Evolutionary conservation across 257 asterid genomes (phyloP), one percentile per base, ranked within the genome.

Genomic region (Jaltomata sinuosa): DNA sequence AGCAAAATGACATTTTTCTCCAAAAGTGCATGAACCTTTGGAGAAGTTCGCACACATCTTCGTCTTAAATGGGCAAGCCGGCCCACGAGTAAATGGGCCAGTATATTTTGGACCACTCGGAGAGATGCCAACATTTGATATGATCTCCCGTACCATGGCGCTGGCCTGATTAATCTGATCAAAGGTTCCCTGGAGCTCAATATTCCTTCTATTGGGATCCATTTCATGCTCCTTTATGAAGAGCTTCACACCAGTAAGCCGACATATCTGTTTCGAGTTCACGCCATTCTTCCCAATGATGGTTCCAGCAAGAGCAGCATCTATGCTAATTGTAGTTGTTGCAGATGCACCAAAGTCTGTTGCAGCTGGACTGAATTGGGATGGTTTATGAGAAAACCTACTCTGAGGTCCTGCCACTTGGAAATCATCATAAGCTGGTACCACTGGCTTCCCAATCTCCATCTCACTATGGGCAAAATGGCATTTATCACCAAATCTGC

Each of bases 381-480:
- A 29, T 64, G 90, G 90, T 81, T 91, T 94, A 76, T 69, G 38
- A 38, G 87, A 88, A 67, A 89, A 91, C 40, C 91, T 93, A 38
- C 89, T 83, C 3, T 92, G 91, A 34, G 93, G 84, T 38, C 93
- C 93, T 25, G 84, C 22, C 4, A 86, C 67, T 22, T 84, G 93
- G 49, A 90, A 94, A 78, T 93, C 95, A 21, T 92, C 93, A 1
- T 90, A 93, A 57, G 93, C 81, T 53, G 90, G 84, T 29, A 54
- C 74, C 2, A 90, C 79, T 55, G 92, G 90, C 89, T 83, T 94
- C 16, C 94, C 95, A 8, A 95, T 91, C 87, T 95, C 99, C 97
- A 95, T 91, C 47, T 95, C 99, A 8, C 97, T 97, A 50, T 95
- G 99, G 21, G 99, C 99, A 40, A 94, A 95, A 86, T 91, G 88